These are phyloP conservation scores for Acarospora socialis DNA, from an alignment of 2,329 filamentous ascomycete genomes.

Conservation along the genomic window DNA sequence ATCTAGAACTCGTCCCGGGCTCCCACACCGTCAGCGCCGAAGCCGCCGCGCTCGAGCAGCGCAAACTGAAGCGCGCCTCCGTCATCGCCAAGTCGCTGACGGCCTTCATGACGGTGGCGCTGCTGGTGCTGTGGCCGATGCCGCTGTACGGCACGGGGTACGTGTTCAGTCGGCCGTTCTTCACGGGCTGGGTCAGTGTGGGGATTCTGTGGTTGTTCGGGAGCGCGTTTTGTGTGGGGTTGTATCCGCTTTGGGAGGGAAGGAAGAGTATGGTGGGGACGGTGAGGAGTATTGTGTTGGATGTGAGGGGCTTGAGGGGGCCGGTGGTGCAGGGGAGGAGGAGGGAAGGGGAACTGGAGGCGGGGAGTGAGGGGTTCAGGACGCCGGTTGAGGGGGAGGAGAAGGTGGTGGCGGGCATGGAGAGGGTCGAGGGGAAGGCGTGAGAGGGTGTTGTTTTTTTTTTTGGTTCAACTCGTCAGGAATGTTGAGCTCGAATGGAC, in stretches of 20 bases:
- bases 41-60: constrained; percentile 31
- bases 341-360: constrained; percentile 3
- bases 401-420: no score
- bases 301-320: constrained; percentile 34
- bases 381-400: no score
- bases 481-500: no score
- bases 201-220: constrained; percentile 71
- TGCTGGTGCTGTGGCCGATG: constrained; percentile 81
- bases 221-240: constrained; percentile 55
- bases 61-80: constrained; percentile 39
- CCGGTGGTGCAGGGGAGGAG: constrained; percentile 3
- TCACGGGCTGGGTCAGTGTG: constrained; percentile 65
- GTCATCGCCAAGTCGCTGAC: constrained; percentile 43
- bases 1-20: constrained; percentile 49
- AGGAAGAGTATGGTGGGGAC: constrained; percentile 51
- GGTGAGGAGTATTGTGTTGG: constrained; percentile 45
- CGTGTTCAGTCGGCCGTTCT: constrained; percentile 69
- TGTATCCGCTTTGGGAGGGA: constrained; percentile 74
- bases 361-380: no score
- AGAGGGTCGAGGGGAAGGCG: no score
- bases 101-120: constrained; percentile 49
- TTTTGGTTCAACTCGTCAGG: no score
- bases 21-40: constrained; percentile 24
- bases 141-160: constrained; percentile 76
- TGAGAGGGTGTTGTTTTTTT: no score